These are phyloP conservation scores for Rhodofomes roseus DNA, from an alignment of 1,284 basidiomycete genomes.

Conservation along the genomic window DNA sequence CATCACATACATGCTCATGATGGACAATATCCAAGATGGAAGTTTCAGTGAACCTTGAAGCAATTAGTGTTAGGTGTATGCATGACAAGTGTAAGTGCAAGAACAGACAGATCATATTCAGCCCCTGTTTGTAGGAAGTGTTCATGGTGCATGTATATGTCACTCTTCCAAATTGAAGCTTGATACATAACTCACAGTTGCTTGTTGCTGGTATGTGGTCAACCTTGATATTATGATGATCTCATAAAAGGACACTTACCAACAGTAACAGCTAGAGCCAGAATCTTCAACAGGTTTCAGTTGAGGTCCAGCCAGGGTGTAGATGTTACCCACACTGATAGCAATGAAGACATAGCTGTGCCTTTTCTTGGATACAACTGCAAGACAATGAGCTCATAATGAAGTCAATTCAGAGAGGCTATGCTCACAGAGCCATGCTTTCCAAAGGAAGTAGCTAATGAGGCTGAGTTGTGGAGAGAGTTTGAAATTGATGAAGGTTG, in stretches of 20 bases:
- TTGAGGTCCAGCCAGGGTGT: too few species aligned
- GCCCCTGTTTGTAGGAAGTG: background rate
- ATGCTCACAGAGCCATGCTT: background rate
- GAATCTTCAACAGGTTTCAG: too few species aligned
- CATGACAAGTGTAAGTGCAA: background rate
- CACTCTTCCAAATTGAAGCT: too few species aligned
- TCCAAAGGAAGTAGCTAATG: background rate
- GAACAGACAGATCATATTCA: background rate
- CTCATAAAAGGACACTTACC: too few species aligned
- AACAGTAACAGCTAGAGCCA: too few species aligned
- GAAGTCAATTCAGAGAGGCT: too few species aligned
- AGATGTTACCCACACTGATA: too few species aligned
- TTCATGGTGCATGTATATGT: too few species aligned
- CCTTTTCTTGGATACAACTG: background rate
- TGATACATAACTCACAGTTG: too few species aligned
- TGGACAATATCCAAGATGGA: background rate
- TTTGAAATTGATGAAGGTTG: background rate
- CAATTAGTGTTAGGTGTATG: background rate
- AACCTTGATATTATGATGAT: too few species aligned
- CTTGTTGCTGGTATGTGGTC: too few species aligned
- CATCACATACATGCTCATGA: background rate
- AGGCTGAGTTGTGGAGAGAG: background rate
- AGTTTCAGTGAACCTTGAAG: background rate
- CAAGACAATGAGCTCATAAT: background rate
- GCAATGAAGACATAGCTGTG: background rate